Conservation (phyloP, 1,284 basidiomycete genomes). For the Pseudozyma tsukubaensis region DNA sequence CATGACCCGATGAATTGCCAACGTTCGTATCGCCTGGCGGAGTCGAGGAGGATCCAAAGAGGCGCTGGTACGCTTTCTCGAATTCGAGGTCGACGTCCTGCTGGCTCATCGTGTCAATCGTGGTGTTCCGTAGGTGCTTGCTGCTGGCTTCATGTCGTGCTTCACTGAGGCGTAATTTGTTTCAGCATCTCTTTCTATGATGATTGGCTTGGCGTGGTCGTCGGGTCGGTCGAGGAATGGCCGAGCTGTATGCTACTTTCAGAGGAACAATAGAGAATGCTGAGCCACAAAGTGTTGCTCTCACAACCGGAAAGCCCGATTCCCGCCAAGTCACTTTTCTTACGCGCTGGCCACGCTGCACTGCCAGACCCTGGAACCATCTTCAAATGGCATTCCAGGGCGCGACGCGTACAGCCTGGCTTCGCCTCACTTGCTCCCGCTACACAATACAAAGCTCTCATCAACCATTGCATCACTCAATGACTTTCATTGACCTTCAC, state of each 20-base stretch:
- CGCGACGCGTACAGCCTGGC: constrained; percentile 13
- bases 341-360: background rate
- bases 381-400: background rate
- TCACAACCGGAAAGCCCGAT: too few species aligned
- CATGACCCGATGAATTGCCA: background rate
- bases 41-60: constrained; percentile 17
- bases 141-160: constrained; percentile 1
- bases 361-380: background rate
- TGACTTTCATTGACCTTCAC: too few species aligned
- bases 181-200: too few species aligned
- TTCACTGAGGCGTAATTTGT: background rate
- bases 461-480: too few species aligned
- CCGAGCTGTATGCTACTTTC: background rate
- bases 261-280: background rate
- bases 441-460: background rate
- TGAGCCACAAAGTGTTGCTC: background rate
- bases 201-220: too few species aligned
- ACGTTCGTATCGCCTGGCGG: background rate
- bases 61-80: constrained; percentile 38
- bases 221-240: background rate
- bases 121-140: background rate
- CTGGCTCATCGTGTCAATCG: constrained; percentile 22
- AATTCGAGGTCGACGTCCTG: constrained; percentile 45
- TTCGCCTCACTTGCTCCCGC: background rate
- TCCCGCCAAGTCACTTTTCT: background rate